Evolutionary conservation across 352 stramenopile genomes (phyloP), one percentile per base, ranked within the genome.

Genomic region (Globisporangium alternatum): DNA sequence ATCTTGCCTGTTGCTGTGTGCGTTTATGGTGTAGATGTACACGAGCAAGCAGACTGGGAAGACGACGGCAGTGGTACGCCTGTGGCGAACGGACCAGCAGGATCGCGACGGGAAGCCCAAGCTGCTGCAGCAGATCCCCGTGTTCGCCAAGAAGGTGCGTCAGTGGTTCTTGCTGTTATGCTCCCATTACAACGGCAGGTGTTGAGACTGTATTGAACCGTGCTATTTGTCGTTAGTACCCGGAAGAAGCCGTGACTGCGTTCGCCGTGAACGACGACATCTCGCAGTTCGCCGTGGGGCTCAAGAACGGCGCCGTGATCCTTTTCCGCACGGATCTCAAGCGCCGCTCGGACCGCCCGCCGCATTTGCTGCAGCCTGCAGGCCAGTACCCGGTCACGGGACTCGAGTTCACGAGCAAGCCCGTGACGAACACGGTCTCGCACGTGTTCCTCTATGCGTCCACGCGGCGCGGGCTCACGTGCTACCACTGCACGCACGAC

Each of bases 21-120:
- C 22, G 25, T 21, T 22, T n/a, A 9, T 19, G 19, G n/a, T 48
- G 28, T 55, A 91, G 77, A 75, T 92, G 64, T 93, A 88, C 59
- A 74, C 80, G 58, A 70, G 75, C 51, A 88, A 89, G 60, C 78
- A 76, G 39, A 74, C 78, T n/a, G 79, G 79, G 5, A 85, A 89
- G 41, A 88, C 60, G 56, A 93, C 83, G 15, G 87, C 87, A 3
- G 70, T 93, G 25, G 86, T 93, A 59, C 87, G 87, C 33, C 83
- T 96, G 59, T 96, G 87, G 87, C 84, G 87, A n/a, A 96, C 84
- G 51, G 87, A 96, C 67, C 86, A 92, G 65, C 87, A 96, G 59
- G 87, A 96, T 57, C 70, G 87, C 75, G 87, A 96, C 62, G 87
- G 87, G 17, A 86, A 87, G 33, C 87, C 86, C 5, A 96, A 95